Conservation (phyloP, 2,329 filamentous ascomycete species). For the Pseudofabraea citricarpa region DNA sequence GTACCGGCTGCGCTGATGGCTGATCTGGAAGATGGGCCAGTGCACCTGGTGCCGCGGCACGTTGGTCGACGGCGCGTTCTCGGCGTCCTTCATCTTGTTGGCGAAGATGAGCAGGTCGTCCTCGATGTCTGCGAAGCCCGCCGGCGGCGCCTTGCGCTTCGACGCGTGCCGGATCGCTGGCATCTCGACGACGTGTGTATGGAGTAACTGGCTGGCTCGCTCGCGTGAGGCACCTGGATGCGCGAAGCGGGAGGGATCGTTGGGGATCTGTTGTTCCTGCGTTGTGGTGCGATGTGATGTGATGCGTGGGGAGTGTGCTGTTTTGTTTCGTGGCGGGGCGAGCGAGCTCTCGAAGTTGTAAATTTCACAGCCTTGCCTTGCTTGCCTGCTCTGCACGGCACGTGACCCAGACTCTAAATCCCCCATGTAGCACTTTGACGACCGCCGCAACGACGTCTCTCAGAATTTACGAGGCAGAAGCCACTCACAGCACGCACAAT, state of each 20-base stretch:
- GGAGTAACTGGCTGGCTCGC: too few species aligned
- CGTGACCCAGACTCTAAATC: slow-evolving; percentile 8
- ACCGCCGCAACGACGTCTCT: too few species aligned
- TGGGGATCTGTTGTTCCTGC: too few species aligned
- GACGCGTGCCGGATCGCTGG: slow-evolving; percentile 71
- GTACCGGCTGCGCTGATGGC: slow-evolving; percentile 86
- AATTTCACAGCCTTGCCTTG: neutral
- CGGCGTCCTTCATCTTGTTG: slow-evolving; percentile 93
- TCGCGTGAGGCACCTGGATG: too few species aligned
- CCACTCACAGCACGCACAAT: slow-evolving; percentile 47
- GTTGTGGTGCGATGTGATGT: too few species aligned
- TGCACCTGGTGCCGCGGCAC: slow-evolving; percentile 81
- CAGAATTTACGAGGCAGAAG: too few species aligned
- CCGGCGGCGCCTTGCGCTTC: slow-evolving; percentile 77
- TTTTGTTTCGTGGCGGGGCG: too few species aligned
- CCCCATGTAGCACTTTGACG: slow-evolving; percentile 8
- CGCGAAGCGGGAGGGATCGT: too few species aligned
- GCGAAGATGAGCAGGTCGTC: slow-evolving; percentile 79
- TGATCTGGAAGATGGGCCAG: slow-evolving; percentile 98
- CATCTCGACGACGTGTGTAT: slow-evolving; percentile 43
- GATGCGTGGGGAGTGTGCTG: too few species aligned
- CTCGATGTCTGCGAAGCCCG: slow-evolving; percentile 84
- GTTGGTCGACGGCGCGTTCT: slow-evolving; percentile 80
- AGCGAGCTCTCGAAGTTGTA: too few species aligned
- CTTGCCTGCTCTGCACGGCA: too few species aligned